Evolutionary conservation across 306 rosid genomes (phyloP).

Genomic region (Datisca glomerata): DNA sequence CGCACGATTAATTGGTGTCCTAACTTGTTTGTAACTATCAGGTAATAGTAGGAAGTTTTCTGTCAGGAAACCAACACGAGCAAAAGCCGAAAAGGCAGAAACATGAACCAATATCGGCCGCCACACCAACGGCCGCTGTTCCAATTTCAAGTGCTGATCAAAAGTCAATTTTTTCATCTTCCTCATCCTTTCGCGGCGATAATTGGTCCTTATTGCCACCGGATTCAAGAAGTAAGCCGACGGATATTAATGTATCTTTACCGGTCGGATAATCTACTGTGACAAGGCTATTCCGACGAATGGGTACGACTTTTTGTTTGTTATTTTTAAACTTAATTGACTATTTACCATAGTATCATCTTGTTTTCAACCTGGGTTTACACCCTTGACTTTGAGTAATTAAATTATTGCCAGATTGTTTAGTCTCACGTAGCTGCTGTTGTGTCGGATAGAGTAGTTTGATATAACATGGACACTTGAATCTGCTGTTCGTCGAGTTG

Average conservation of each 20-base stretch:
- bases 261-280: constrained; percentile 4
- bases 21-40: too few species aligned
- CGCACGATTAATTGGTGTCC: too few species aligned
- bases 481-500: constrained; percentile 25
- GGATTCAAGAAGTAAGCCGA: constrained; percentile 32
- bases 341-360: too few species aligned
- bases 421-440: constrained; percentile 9
- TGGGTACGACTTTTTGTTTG: background rate
- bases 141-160: constrained; percentile 52
- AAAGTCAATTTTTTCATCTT: constrained; percentile 26
- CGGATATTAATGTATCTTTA: constrained; percentile 40
- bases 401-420: constrained; percentile 24
- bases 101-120: constrained; percentile 34
- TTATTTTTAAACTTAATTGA: background rate
- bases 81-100: constrained; percentile 70
- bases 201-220: constrained; percentile 40
- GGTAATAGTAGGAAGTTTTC: constrained; percentile 95
- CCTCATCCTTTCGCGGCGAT: constrained; percentile 33
- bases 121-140: constrained; percentile 32
- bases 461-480: constrained; percentile 31
- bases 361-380: too few species aligned
- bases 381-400: background rate
- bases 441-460: constrained; percentile 34
- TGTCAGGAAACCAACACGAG: constrained; percentile 85
- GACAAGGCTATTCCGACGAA: background rate